Conservation (phyloP, 768 basidiomycete genomes). For the Trametes gibbosa region DNA sequence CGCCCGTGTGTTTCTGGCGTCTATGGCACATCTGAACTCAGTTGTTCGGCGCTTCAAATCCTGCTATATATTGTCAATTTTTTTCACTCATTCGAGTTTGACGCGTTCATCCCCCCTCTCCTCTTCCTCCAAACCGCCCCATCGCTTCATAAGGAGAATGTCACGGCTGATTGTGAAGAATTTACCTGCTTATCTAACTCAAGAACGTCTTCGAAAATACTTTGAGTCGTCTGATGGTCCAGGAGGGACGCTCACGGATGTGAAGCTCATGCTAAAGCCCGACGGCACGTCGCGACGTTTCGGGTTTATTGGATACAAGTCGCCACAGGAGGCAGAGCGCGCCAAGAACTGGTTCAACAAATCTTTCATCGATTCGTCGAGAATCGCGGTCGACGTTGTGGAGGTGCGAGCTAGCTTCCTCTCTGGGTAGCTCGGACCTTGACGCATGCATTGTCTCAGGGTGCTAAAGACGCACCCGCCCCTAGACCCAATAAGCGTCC, state of each 20-base stretch:
- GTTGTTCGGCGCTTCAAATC: constrained; percentile 4
- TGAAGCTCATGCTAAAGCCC: constrained; percentile 71
- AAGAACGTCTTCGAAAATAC: constrained; percentile 61
- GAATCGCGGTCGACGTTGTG: constrained; percentile 72
- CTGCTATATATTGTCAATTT: constrained; percentile 6
- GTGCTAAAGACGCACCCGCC: constrained; percentile 62
- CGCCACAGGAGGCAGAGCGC: constrained; percentile 65
- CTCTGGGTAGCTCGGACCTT: neutral
- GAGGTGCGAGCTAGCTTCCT: constrained; percentile 52
- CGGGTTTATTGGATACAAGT: constrained; percentile 91
- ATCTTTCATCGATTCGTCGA: constrained; percentile 78
- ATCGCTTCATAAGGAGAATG: constrained; percentile 42
- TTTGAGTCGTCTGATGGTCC: constrained; percentile 63
- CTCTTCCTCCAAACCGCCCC: neutral
- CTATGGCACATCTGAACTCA: neutral
- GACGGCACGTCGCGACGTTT: constrained; percentile 85
- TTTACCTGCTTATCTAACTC: constrained; percentile 66
- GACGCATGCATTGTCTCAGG: constrained; percentile 39
- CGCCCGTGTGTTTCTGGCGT: neutral
- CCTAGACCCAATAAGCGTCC: constrained; percentile 71
- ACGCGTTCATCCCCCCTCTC: constrained; percentile 1
- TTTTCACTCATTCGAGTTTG: neutral
- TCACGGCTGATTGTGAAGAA: constrained; percentile 85
- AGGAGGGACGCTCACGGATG: constrained; percentile 76
- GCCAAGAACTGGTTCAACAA: constrained; percentile 84